Evolutionary conservation across 148 eudicot species (phyloP).

Genomic region (Arctostaphylos glauca): DNA sequence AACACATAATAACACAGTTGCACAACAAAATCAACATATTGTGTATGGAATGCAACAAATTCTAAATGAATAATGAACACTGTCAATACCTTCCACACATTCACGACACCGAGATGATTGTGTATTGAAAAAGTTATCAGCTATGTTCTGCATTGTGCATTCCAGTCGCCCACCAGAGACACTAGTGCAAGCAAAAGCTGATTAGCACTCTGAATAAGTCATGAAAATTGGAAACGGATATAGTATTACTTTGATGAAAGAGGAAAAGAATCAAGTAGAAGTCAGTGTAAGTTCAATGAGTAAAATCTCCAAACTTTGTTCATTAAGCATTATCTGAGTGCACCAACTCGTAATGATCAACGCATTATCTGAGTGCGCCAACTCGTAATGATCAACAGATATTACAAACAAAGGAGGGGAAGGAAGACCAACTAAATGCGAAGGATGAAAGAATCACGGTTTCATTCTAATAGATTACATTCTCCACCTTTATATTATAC

Average conservation of each 20-base stretch:
- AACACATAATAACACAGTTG: neutral
- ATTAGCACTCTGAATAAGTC: conserved; percentile 12
- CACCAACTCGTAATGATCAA: neutral
- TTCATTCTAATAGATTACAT: neutral
- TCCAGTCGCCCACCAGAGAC: conserved; percentile 93
- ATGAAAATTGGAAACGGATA: conserved; percentile 4
- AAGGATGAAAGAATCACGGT: neutral
- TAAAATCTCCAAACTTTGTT: neutral
- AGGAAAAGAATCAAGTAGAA: neutral
- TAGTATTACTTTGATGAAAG: neutral
- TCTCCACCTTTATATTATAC: neutral
- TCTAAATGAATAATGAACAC: conserved; percentile 3
- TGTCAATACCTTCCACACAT: conserved; percentile 61
- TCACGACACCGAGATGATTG: conserved; percentile 57
- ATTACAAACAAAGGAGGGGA: neutral
- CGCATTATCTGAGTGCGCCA: neutral
- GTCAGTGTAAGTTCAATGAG: neutral
- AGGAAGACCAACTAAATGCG: neutral
- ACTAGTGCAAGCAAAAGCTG: conserved; percentile 42
- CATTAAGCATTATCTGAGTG: neutral
- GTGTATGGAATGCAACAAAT: neutral
- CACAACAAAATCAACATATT: neutral
- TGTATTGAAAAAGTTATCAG: conserved; percentile 66
- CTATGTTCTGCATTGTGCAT: conserved; percentile 99
- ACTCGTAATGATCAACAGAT: neutral